Conservation (phyloP, 495 filamentous ascomycete genomes). For the Aspergillus steynii region DNA sequence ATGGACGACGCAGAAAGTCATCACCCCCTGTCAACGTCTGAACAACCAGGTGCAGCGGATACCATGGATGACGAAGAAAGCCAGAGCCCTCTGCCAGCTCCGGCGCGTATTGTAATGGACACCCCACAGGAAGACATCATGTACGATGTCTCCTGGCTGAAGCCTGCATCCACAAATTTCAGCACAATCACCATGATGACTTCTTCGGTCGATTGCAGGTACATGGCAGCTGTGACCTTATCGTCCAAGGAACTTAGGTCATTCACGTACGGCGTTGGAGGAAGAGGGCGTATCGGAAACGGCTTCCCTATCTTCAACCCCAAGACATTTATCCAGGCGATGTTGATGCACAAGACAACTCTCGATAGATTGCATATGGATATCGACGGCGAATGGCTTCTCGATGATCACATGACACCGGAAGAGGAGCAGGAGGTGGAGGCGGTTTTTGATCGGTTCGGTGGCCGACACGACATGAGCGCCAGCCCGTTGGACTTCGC, state of each 20-base stretch:
- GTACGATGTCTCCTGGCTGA: no score
- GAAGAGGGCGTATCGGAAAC: constrained; percentile 17
- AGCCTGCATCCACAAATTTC: no score
- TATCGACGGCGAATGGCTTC: constrained; percentile 10
- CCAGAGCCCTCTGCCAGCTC: no score
- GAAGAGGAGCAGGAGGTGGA: constrained; percentile 8
- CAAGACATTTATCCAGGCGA: constrained; percentile 24
- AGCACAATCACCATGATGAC: no score
- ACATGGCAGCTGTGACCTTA: constrained; percentile 5
- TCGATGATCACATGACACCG: background rate
- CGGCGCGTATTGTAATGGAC: no score
- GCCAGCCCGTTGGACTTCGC: background rate
- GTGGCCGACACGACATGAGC: background rate
- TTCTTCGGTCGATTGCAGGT: constrained; percentile 17
- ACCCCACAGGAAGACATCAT: no score
- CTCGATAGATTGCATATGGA: constrained; percentile 31
- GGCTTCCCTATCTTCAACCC: constrained; percentile 5
- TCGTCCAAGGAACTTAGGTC: constrained; percentile 21
- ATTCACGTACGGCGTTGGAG: constrained; percentile 26
- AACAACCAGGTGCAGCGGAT: no score
- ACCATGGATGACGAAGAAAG: no score
- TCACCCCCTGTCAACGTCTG: no score
- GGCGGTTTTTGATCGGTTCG: background rate
- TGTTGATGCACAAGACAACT: constrained; percentile 24
- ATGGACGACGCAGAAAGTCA: no score